Evolutionary conservation across 257 asterid species (phyloP).

Genomic region (Osmanthus fragrans): DNA sequence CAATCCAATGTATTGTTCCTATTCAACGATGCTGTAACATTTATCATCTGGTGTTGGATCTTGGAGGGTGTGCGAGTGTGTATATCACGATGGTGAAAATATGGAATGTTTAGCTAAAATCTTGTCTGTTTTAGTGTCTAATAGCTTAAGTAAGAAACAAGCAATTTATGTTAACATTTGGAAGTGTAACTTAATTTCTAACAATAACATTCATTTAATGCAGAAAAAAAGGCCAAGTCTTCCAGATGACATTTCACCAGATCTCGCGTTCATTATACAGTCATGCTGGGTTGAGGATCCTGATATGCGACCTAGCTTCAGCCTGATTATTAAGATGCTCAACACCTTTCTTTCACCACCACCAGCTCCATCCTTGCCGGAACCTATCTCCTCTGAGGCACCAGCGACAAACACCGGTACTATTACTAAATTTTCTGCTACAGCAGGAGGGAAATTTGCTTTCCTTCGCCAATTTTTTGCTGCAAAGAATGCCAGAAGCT

Average conservation of each 20-base stretch:
- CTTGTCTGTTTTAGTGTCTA: no score
- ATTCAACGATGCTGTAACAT: no score
- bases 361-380: slow-evolving; percentile 42
- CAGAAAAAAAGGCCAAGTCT: slow-evolving; percentile 91
- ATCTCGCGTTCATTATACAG: slow-evolving; percentile 72
- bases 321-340: slow-evolving; percentile 85
- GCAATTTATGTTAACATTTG: no score
- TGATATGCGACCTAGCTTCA: slow-evolving; percentile 82
- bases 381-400: slow-evolving; percentile 37
- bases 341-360: slow-evolving; percentile 61
- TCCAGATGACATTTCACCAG: slow-evolving; percentile 65
- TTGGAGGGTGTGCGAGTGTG: no score
- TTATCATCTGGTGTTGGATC: no score
- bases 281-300: slow-evolving; percentile 99
- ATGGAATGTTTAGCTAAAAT: no score
- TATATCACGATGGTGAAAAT: no score
- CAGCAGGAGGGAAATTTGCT: slow-evolving; percentile 83
- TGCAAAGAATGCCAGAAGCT: slow-evolving; percentile 74
- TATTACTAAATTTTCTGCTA: slow-evolving; percentile 66
- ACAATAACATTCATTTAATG: slow-evolving; percentile 16
- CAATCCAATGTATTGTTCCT: no score
- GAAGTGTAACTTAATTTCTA: no score
- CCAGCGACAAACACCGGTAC: slow-evolving; percentile 47
- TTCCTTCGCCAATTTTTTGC: slow-evolving; percentile 88
- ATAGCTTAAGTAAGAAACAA: no score